phyloP scores from a whole-genome alignment of 768 basidiomycete species.

The Leccinum sublutescens region DNA sequence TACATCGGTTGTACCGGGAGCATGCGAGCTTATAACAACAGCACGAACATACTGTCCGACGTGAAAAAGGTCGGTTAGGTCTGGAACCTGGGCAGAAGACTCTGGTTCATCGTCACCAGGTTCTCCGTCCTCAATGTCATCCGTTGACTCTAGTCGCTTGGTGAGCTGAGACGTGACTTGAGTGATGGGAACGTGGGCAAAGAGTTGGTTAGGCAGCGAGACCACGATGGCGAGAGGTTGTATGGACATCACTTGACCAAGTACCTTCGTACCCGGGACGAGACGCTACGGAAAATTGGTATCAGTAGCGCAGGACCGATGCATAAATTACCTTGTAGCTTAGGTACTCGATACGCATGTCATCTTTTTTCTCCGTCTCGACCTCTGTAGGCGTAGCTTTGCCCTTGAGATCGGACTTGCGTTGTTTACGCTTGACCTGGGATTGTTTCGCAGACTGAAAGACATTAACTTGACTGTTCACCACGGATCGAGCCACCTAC shows the following conservation, averaged over 20 bases:
- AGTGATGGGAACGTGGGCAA: constrained; percentile 93
- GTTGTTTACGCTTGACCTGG: constrained; percentile 43
- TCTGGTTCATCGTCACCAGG: constrained; percentile 46
- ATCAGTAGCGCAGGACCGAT: not conserved
- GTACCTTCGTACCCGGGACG: constrained; percentile 77
- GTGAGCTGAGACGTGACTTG: constrained; percentile 84
- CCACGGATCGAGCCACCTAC: constrained; percentile 36
- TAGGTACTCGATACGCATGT: constrained; percentile 80
- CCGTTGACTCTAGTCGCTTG: constrained; percentile 59
- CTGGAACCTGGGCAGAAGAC: constrained; percentile 47
- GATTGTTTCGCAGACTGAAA: constrained; percentile 43
- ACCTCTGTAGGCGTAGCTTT: constrained; percentile 24
- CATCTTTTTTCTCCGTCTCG: constrained; percentile 39
- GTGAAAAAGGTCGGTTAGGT: constrained; percentile 70
- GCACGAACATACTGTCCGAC: constrained; percentile 87
- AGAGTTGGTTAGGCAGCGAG: constrained; percentile 93
- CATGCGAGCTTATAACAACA: constrained; percentile 66
- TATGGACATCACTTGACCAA: constrained; percentile 84
- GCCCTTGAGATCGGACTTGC: constrained; percentile 43
- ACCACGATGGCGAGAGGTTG: constrained; percentile 87
- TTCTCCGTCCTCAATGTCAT: constrained; percentile 45
- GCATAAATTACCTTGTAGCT: constrained; percentile 76
- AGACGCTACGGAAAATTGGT: constrained; percentile 55
- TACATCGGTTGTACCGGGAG: constrained; percentile 60
- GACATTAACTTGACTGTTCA: constrained; percentile 6